Base-by-base conservation (phyloP, 2,329 filamentous ascomycete genomes). In the Aschersonia sp. region DNA sequence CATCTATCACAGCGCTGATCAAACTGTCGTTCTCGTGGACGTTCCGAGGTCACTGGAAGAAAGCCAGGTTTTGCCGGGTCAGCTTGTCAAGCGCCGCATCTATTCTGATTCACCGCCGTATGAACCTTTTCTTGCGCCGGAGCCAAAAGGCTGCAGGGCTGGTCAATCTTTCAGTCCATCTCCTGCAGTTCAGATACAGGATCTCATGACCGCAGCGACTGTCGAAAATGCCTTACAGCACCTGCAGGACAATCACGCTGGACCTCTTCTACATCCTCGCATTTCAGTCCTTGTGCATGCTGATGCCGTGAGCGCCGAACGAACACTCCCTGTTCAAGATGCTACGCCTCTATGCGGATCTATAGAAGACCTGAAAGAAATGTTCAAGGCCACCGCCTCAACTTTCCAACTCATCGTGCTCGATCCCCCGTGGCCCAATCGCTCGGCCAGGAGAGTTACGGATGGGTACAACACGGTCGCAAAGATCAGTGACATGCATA, bases 351-450 rank as follows among this genome's bases (percentile, higher is more conserved):
- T 82, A 28, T 61, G 72, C 5, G 75, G 77, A 29, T 69, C 60
- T 53, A 73, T 72, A 53, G 62, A 59, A 51, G 67, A 65, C 4
- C 63, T 63, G 43, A 61, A 68, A 40, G 55, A 59, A 2, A 51
- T 53, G 0, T 73, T 80, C 53, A 53, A 68, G 1, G 53, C 61
- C 10, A 58, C 56, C 3, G 69, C 73, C 2, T 71, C 74, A 28
- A 56, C 60, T 5, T 89, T 91, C 61, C 69, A 85, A 53, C 67
- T 89, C 43, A 69, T 89, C 40, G 61, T 89, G 5, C 66, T 89
- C 28, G 85, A 91, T 58, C 86, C 86, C 3, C 85, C 86, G 1
- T 91, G 86, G 85, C 84, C 85, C 0, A 91, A 88, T 58, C 75
- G 80, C 44, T 89, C 85, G 5, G 85, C 78, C 10, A 74, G 75